Evolutionary conservation across 352 stramenopile species (phyloP), one percentile per base, ranked within the genome.

Genomic region (Globisporangium camurandrum): DNA sequence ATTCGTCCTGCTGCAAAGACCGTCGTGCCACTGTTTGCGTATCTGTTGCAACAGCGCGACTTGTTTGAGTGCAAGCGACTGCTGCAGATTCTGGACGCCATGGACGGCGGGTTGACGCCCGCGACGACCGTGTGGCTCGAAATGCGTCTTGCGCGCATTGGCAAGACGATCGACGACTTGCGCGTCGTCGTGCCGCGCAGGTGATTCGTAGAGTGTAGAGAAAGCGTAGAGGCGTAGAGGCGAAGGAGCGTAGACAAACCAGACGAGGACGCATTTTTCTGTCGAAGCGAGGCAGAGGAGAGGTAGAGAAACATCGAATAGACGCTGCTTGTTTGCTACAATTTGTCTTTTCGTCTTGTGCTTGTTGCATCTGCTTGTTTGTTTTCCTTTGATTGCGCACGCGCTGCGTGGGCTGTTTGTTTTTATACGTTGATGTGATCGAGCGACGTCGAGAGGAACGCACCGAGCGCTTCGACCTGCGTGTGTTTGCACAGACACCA

Each of bases 371-470:
- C 36, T 19, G 14, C 6, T 8, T 10, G 36, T 37, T 16, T 17
- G 34, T 46, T 28, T 24, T n/a, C 24, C 33, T 12, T 23, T 19
- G 8, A 17, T 3, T 4, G n/a, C n/a, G n/a, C n/a, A n/a, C n/a
- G n/a, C n/a, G n/a, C n/a, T n/a, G n/a, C n/a, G n/a, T n/a, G n/a
- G n/a, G n/a, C n/a, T n/a, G n/a, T n/a, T n/a, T n/a, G n/a, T n/a
- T n/a, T n/a, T n/a, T 72, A 89, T 53, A 88, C 61, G 47, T 79
- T 71, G 46, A 90, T 83, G 61, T 86, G 71, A 48, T 85, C 71
- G 47, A 90, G 62, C 20, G 75, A 86, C 31, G 67, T 44, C 40
- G 78, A 61, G 60, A 90, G 59, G 58, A 81, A 86, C 40, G 62
- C 44, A 9, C 69, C 71, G 12, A 90, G 66, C 28, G 71, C 61